Conservation (phyloP, 345 rosid genomes). For the Camelina hispida region DNA sequence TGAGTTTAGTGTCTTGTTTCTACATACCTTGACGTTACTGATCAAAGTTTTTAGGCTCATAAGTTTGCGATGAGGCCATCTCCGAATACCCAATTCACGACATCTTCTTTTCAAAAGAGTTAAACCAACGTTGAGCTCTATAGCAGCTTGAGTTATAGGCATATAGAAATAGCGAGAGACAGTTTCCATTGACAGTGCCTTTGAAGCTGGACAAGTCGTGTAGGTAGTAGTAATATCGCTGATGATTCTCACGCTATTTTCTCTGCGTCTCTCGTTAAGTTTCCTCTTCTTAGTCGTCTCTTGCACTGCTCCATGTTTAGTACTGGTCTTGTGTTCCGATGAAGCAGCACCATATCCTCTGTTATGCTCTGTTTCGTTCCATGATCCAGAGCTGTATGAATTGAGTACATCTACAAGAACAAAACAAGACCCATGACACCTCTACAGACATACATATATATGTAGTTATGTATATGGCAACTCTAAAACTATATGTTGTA, state of each 20-base stretch:
- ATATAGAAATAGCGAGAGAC: constrained; percentile 65
- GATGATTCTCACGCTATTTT: constrained; percentile 23
- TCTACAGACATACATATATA: not conserved
- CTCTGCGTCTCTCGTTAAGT: constrained; percentile 14
- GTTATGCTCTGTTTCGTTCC: constrained; percentile 45
- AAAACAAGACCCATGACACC: constrained; percentile 24
- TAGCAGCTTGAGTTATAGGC: constrained; percentile 73
- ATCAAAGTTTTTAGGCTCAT: constrained; percentile 68
- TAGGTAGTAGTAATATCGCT: constrained; percentile 10
- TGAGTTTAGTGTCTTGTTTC: not conserved
- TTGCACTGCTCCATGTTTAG: not conserved
- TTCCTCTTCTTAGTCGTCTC: constrained; percentile 31
- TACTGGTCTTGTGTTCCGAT: not conserved
- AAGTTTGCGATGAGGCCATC: constrained; percentile 83
- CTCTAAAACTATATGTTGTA: not conserved
- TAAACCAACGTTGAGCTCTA: constrained; percentile 66
- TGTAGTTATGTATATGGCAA: not conserved
- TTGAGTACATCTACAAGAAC: constrained; percentile 37
- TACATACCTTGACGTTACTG: constrained; percentile 53
- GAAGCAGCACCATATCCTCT: constrained; percentile 36
- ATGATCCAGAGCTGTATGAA: constrained; percentile 39
- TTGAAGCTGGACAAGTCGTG: constrained; percentile 21
- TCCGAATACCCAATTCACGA: constrained; percentile 60
- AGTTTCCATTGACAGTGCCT: constrained; percentile 45
- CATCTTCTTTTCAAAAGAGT: constrained; percentile 75